Percentiles rank a stretch among this genome's conserved stretches.
phyloP scores from a whole-genome alignment of 2,329 filamentous ascomycete species.

The Akanthomyces uredinophilus region DNA sequence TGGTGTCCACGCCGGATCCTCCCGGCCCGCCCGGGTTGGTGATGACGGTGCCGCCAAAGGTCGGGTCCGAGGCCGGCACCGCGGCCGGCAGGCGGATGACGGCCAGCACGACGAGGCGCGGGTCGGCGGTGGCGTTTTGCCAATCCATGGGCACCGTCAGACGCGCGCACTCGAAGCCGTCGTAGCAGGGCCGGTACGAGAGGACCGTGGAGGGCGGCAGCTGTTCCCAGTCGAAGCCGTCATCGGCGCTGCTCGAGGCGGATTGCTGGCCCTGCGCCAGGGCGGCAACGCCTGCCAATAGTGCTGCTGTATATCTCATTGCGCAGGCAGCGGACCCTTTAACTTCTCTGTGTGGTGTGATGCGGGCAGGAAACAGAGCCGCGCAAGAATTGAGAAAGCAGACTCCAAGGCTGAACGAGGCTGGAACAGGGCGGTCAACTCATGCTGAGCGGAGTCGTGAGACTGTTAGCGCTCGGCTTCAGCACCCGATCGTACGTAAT shows the following conservation, averaged over 20 bases:
- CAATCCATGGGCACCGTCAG: slow-evolving; percentile 33
- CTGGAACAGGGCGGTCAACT: not conserved
- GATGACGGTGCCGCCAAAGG: slow-evolving; percentile 32
- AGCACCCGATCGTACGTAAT: not conserved
- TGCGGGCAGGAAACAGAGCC: not conserved
- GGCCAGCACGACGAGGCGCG: slow-evolving; percentile 27
- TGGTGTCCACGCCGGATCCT: slow-evolving; percentile 26
- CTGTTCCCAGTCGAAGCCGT: slow-evolving; percentile 24
- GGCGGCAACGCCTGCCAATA: not conserved
- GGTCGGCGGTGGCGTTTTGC: slow-evolving; percentile 21
- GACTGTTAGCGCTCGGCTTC: slow-evolving; percentile 2
- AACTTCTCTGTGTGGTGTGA: not conserved
- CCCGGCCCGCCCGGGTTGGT: slow-evolving; percentile 35
- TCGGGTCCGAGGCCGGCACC: slow-evolving; percentile 26
- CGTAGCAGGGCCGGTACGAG: slow-evolving; percentile 29
- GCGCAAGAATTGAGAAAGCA: not conserved
- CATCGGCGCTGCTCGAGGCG: not conserved
- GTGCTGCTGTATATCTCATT: not conserved
- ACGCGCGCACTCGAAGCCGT: slow-evolving; percentile 29
- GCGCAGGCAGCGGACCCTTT: too few species aligned
- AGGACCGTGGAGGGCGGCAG: slow-evolving; percentile 27
- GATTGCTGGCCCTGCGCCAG: not conserved
- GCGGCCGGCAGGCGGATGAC: slow-evolving; percentile 29
- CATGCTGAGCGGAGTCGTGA: not conserved
- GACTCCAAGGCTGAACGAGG: not conserved